Conservation (phyloP, 768 basidiomycete genomes). For the Saitozyma podzolica region DNA sequence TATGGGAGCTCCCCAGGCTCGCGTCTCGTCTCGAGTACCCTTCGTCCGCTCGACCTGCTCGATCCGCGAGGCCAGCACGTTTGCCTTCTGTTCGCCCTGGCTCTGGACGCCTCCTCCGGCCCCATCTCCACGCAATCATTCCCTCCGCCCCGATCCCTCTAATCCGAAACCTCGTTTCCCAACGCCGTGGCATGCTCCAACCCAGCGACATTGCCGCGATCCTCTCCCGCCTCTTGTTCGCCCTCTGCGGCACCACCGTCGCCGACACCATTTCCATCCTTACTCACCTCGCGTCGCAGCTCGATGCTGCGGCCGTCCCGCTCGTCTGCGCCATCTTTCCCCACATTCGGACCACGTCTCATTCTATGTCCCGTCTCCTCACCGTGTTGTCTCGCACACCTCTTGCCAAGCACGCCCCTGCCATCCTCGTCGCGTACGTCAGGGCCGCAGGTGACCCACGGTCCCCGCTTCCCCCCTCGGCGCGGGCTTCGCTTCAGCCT, state of each 20-base stretch:
- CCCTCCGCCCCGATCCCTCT: too few relatives aligned
- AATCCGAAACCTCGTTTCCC: too few relatives aligned
- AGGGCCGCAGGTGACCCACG: background rate
- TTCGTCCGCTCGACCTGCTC: too few relatives aligned
- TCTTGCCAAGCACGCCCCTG: background rate
- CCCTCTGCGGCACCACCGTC: background rate
- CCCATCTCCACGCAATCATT: too few relatives aligned
- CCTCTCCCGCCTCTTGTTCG: background rate
- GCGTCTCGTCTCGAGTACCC: too few relatives aligned
- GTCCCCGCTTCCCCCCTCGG: background rate
- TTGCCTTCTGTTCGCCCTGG: too few relatives aligned
- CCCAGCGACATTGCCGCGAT: too few relatives aligned
- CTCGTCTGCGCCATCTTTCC: background rate
- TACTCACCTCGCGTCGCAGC: background rate
- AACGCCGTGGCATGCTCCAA: too few relatives aligned
- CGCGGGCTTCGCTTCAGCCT: background rate
- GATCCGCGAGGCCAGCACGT: too few relatives aligned
- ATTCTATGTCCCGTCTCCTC: background rate
- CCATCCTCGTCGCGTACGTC: background rate
- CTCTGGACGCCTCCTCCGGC: too few relatives aligned
- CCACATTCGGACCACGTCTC: background rate
- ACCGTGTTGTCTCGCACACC: background rate
- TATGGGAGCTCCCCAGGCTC: background rate
- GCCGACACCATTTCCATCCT: background rate
- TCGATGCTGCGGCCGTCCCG: background rate